Evolutionary conservation across 2,329 filamentous ascomycete genomes (phyloP).

Genomic region (Raffaelea ambrosiae): DNA sequence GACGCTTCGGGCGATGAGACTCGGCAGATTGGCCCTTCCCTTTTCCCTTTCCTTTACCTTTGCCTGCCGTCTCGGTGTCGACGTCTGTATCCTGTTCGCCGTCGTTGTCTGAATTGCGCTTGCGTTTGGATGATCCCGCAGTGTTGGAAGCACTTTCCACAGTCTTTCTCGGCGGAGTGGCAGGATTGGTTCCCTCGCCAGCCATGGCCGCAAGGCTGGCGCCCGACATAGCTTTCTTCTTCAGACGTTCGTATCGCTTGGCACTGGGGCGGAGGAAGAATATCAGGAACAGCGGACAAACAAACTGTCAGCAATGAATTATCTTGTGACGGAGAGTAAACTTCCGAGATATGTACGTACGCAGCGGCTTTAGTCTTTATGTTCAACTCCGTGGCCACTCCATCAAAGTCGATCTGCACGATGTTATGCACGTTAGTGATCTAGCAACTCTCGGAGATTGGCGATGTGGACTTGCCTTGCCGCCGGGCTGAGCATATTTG

Average conservation of each 20-base stretch:
- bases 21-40: no score
- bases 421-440: not conserved
- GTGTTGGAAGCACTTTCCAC: not conserved
- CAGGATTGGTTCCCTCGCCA: not conserved
- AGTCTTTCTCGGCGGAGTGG: not conserved
- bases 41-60: not conserved
- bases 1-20: slow-evolving; percentile 2
- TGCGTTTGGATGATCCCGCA: slow-evolving; percentile 19
- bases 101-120: slow-evolving; percentile 10
- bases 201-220: not conserved
- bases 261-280: not conserved
- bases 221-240: slow-evolving; percentile 5
- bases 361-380: slow-evolving; percentile 61
- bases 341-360: no score
- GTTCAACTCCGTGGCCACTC: slow-evolving; percentile 54
- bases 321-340: no score
- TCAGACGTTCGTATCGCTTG: slow-evolving; percentile 59
- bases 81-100: no score
- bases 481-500: slow-evolving; percentile 44
- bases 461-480: slow-evolving; percentile 37
- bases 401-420: slow-evolving; percentile 52
- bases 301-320: no score
- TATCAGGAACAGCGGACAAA: not conserved
- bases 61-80: not conserved
- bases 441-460: not conserved